Base-by-base conservation (phyloP, 768 basidiomycete genomes). In the Hypholoma sublateritium region DNA sequence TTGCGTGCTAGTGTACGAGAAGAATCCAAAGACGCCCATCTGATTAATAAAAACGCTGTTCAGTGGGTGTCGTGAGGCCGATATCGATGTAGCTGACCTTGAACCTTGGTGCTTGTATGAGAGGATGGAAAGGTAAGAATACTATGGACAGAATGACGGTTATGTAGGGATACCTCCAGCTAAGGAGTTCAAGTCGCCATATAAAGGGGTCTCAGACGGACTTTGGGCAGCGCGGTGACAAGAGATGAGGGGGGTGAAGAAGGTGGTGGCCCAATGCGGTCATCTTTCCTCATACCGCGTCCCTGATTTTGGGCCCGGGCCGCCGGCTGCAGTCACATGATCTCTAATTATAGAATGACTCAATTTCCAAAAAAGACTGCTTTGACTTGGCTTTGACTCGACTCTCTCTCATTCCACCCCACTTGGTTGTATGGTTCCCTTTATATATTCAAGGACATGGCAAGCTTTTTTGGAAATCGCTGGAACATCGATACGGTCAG, bases 11-110 rank as follows among this genome's bases (percentile, higher is more conserved):
- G 55, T 37, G 25, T 44, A 59, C 2, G 59, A 61, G 9, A 64
- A 59, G 28, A 59, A 59, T 45, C 35, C 54, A 28, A 61, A 49
- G 48, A 61, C 48, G 12, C 62, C 62, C 62, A 64, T 64, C 43
- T 53, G 42, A n/a, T 24, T 25, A 21, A 8, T 53, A 25, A 13
- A 32, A 35, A 46, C 11, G 21, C 14, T 6, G 12, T 44, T 16
- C 19, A 19, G 13, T 11, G 16, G 5, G 7, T 12, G 50, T 22
- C 22, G 50, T 19, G 35, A 32, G 12, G 35, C 17, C 21, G 35
- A 35, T 1, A n/a, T 21, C n/a, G 16, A 14, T 39, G 37, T 22
- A 19, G 50, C 50, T 51, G 50, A 41, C 35, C 37, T 36, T 22
- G n/a, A n/a, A n/a, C n/a, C n/a, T n/a, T n/a, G n/a, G 39, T 17